Evolutionary conservation across 2,329 filamentous ascomycete species (phyloP).

Genomic region (Lecanicillium sp.): DNA sequence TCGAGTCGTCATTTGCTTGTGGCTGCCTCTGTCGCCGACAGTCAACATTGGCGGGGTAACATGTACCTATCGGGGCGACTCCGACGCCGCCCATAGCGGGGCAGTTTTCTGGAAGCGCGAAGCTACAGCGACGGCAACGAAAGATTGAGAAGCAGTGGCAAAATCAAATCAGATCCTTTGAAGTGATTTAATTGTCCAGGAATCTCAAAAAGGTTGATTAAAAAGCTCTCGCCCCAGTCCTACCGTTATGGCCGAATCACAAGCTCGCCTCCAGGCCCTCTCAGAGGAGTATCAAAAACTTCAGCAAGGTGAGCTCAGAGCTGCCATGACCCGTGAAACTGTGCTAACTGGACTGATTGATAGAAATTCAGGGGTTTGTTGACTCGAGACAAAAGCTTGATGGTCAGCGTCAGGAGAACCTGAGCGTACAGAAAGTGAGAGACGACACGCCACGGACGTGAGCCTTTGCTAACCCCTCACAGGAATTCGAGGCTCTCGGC

Average conservation of each 20-base stretch:
- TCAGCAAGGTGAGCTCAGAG: conserved; percentile 60
- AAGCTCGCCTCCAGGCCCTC: conserved; percentile 72
- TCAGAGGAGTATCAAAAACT: conserved; percentile 84
- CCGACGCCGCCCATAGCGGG: conserved; percentile 10
- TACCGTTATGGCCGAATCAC: conserved; percentile 58
- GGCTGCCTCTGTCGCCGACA: conserved; percentile 7
- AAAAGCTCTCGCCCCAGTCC: background rate
- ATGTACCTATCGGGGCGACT: conserved; percentile 29
- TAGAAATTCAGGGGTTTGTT: conserved; percentile 74
- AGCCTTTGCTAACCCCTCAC: conserved; percentile 17
- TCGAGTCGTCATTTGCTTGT: conserved; percentile 9
- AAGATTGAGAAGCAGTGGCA: background rate
- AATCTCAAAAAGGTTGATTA: background rate
- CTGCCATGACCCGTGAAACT: background rate
- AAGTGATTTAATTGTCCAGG: background rate
- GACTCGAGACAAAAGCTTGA: conserved; percentile 84
- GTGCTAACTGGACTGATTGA: background rate
- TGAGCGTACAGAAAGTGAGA: conserved; percentile 70
- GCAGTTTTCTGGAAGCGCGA: conserved; percentile 1
- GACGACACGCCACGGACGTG: background rate
- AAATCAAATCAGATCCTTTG: background rate
- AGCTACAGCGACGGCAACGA: background rate
- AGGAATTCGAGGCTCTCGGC: conserved; percentile 78
- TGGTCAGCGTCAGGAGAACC: conserved; percentile 89
- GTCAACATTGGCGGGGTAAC: conserved; percentile 34